phyloP scores from a whole-genome alignment of 345 rosid species.

The Ricinus communis region DNA sequence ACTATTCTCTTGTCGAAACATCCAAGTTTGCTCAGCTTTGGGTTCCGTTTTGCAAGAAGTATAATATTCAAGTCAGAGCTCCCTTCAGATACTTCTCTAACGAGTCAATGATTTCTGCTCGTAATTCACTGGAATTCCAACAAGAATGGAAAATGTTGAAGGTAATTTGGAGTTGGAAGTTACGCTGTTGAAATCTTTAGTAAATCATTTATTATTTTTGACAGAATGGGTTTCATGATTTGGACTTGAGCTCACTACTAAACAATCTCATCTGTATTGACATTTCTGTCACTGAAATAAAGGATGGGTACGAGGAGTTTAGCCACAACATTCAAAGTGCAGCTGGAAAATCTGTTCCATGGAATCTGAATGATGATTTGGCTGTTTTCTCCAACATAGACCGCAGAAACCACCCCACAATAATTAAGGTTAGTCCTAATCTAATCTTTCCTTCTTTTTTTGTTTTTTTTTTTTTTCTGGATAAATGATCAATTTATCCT shows the following conservation, averaged over 20 bases:
- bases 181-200: too few species aligned
- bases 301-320: constrained; percentile 57
- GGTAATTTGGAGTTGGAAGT: constrained; percentile 28
- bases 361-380: constrained; percentile 35
- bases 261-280: too few species aligned
- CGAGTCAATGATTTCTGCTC: neutral
- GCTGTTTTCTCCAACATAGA: constrained; percentile 41
- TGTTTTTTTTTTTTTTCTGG: too few species aligned
- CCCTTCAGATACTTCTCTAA: constrained; percentile 60
- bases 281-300: too few species aligned
- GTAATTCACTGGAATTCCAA: constrained; percentile 38
- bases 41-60: constrained; percentile 65
- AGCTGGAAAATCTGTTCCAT: constrained; percentile 10
- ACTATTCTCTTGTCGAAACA: constrained; percentile 58
- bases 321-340: constrained; percentile 43
- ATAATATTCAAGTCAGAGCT: constrained; percentile 53
- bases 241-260: too few species aligned
- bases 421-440: constrained; percentile 45
- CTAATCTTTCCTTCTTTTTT: neutral
- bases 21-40: constrained; percentile 61
- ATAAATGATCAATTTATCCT: too few species aligned
- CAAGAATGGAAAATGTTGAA: constrained; percentile 45
- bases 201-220: too few species aligned
- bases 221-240: too few species aligned
- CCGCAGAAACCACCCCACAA: constrained; percentile 48